Conservation (phyloP, 2,329 filamentous ascomycete genomes). For the Exophiala sp. region DNA sequence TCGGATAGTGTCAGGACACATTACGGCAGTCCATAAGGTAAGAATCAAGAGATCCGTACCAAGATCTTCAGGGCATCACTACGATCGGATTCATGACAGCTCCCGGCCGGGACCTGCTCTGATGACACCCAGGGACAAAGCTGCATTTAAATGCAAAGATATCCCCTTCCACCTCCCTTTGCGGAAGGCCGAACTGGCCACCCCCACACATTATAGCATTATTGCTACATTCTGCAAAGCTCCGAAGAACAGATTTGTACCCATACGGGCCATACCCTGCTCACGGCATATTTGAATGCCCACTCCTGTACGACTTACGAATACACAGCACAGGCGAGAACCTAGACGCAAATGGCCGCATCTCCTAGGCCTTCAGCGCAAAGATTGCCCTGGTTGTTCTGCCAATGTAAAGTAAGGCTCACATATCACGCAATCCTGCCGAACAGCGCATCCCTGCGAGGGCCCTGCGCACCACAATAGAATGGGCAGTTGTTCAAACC, state of each 20-base stretch:
- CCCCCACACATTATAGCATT: not conserved
- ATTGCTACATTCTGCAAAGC: conserved; percentile 2
- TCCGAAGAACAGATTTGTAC: not conserved
- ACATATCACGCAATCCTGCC: conserved; percentile 1
- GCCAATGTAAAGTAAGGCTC: not conserved
- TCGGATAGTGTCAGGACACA: no score
- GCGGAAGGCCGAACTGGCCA: not conserved
- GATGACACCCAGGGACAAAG: conserved; percentile 10
- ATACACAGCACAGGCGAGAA: not conserved
- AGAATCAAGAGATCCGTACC: no score
- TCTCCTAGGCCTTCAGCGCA: not conserved
- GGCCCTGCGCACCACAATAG: no score
- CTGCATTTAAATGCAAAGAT: conserved; percentile 28
- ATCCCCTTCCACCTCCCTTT: conserved; percentile 8
- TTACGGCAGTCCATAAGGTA: not conserved
- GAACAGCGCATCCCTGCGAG: not conserved
- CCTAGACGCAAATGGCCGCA: not conserved
- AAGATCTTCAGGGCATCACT: not conserved
- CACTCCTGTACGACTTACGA: not conserved
- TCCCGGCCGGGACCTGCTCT: not conserved
- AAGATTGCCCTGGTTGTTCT: conserved; percentile 1
- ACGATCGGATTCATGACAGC: not conserved
- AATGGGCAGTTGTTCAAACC: no score
- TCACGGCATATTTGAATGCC: not conserved
- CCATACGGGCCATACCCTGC: not conserved